Evolutionary conservation across 331 rosid genomes (phyloP).

Genomic region (Quercus phellos): DNA sequence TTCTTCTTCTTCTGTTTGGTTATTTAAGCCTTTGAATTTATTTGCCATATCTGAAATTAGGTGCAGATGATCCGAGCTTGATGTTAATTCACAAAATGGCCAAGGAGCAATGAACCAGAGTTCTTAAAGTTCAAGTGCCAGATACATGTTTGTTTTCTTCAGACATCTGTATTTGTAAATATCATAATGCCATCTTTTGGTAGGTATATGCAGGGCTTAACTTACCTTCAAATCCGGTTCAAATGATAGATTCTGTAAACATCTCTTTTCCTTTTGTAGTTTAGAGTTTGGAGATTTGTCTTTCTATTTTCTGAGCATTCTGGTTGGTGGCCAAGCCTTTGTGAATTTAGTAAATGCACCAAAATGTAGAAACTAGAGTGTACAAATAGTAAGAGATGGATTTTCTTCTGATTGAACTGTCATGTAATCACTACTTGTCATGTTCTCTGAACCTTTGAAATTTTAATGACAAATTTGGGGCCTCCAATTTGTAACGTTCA

Average conservation of each 20-base stretch:
- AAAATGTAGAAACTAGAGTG: not conserved
- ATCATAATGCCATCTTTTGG: constrained; percentile 16
- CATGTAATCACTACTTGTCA: not conserved
- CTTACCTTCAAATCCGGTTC: constrained; percentile 4
- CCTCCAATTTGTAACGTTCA: not conserved
- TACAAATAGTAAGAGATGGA: not conserved
- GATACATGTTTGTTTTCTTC: constrained; percentile 23
- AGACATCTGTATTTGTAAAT: constrained; percentile 17
- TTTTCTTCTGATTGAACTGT: not conserved
- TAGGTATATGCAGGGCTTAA: constrained; percentile 20
- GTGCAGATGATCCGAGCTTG: constrained; percentile 42
- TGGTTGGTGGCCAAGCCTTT: constrained; percentile 12
- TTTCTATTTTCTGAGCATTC: not conserved
- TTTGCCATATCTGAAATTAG: not conserved
- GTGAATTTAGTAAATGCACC: constrained; percentile 6
- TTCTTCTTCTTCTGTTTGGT: not conserved
- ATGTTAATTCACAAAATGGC: constrained; percentile 20
- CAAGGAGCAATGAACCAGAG: constrained; percentile 3
- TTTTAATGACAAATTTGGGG: not conserved
- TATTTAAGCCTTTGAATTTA: not conserved
- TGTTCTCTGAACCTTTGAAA: not conserved
- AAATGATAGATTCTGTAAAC: constrained; percentile 12
- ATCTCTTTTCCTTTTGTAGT: constrained; percentile 21
- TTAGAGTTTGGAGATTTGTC: constrained; percentile 11
- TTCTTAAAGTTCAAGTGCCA: constrained; percentile 19